Percentiles rank a stretch among this genome's conserved stretches.
These are phyloP conservation scores for Cladosporium halotolerans DNA, from an alignment of 2,329 filamentous ascomycete genomes.

Conservation along the genomic window DNA sequence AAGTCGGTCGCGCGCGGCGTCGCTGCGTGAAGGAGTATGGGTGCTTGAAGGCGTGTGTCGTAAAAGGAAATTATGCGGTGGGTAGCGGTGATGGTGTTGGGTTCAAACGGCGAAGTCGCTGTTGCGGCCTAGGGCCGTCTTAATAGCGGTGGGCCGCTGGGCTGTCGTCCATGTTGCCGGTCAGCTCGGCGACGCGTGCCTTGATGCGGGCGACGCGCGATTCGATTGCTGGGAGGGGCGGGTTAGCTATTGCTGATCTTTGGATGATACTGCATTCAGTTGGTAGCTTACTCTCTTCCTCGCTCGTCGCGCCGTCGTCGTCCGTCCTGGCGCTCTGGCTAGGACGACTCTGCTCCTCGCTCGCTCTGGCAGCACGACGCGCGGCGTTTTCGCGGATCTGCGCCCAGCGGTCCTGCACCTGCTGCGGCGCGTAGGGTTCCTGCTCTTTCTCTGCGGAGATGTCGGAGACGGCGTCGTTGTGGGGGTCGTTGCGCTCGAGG, in stretches of 20 bases:
- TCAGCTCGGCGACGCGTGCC: conserved; percentile 89
- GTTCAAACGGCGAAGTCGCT: too few species aligned
- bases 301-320: conserved; percentile 85
- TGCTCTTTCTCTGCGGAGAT: conserved; percentile 34
- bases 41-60: too few species aligned
- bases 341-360: conserved; percentile 53
- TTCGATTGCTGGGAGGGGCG: conserved; percentile 67
- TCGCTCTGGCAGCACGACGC: conserved; percentile 63
- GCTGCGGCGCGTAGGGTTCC: conserved; percentile 31
- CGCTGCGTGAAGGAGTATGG: too few species aligned
- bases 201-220: conserved; percentile 96
- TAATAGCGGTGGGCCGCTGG: background rate
- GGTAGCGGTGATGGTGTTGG: too few species aligned
- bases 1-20: too few species aligned
- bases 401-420: conserved; percentile 74
- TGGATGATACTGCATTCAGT: too few species aligned
- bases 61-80: too few species aligned
- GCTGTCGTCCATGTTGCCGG: conserved; percentile 36
- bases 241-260: background rate
- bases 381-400: conserved; percentile 94
- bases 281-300: conserved; percentile 75
- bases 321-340: conserved; percentile 51
- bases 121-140: too few species aligned
- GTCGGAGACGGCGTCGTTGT: conserved; percentile 34
- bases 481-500: conserved; percentile 14